Evolutionary conservation across 352 stramenopile species (phyloP).

Genomic region (Thalassiosira mediterranea): DNA sequence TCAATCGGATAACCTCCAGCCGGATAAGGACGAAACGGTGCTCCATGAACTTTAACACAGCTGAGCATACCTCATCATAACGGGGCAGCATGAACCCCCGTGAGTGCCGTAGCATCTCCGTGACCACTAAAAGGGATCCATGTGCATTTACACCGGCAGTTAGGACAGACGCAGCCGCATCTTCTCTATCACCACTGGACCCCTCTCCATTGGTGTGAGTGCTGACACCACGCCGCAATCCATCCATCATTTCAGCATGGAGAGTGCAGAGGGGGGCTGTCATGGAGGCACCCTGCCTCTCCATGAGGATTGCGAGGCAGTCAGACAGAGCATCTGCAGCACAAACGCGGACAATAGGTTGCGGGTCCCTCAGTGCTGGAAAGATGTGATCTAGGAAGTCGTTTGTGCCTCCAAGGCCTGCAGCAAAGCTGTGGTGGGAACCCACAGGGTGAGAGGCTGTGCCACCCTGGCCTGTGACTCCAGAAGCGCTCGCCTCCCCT

Average conservation of each 20-base stretch:
- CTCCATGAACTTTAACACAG: slow-evolving; percentile 92
- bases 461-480: slow-evolving; percentile 2
- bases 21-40: slow-evolving; percentile 90
- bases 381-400: slow-evolving; percentile 84
- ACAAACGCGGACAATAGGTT: slow-evolving; percentile 82
- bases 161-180: slow-evolving; percentile 2
- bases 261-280: slow-evolving; percentile 76
- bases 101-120: slow-evolving; percentile 93
- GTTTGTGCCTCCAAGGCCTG: slow-evolving; percentile 56
- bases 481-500: background rate
- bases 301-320: slow-evolving; percentile 81
- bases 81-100: slow-evolving; percentile 96
- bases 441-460: too few species aligned
- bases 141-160: slow-evolving; percentile 71
- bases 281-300: slow-evolving; percentile 67
- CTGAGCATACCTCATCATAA: slow-evolving; percentile 94
- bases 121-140: slow-evolving; percentile 94
- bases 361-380: slow-evolving; percentile 70
- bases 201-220: slow-evolving; percentile 1
- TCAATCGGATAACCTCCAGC: slow-evolving; percentile 85
- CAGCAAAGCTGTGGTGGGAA: background rate
- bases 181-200: slow-evolving; percentile 8
- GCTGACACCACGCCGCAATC: slow-evolving; percentile 33
- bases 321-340: slow-evolving; percentile 80
- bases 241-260: slow-evolving; percentile 77